phyloP scores from a whole-genome alignment of 352 stramenopile species.

The Phytophthora tubulina region DNA sequence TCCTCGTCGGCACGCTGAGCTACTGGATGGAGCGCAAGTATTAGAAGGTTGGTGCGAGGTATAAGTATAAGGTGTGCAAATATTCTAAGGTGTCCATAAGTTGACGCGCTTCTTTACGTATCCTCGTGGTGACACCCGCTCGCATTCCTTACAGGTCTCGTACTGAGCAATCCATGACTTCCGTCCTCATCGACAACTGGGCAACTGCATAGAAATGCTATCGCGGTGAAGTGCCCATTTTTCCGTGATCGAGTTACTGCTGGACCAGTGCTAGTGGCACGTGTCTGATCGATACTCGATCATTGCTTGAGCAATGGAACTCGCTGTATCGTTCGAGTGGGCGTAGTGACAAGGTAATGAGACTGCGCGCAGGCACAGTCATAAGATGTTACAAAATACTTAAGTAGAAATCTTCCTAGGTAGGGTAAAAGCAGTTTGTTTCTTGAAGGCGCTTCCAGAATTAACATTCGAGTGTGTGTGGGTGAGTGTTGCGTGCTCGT shows the following conservation, averaged over 20 bases:
- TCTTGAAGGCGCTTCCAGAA: no score
- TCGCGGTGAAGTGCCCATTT: constrained; percentile 3
- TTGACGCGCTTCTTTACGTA: constrained; percentile 12
- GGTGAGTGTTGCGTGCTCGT: no score
- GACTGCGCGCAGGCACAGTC: no score
- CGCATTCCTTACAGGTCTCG: neutral
- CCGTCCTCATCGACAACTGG: constrained; percentile 12
- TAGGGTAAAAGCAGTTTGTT: no score
- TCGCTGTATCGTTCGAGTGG: no score
- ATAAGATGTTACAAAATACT: no score
- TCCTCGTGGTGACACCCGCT: constrained; percentile 1
- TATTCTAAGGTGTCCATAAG: neutral
- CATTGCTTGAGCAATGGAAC: no score
- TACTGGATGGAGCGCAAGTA: constrained; percentile 87
- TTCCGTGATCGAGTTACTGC: neutral
- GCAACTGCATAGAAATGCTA: constrained; percentile 6
- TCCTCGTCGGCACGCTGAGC: constrained; percentile 69
- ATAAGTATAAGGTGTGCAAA: constrained; percentile 29
- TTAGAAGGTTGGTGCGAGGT: constrained; percentile 37
- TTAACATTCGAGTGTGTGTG: no score
- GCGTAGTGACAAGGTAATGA: no score
- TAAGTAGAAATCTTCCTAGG: no score
- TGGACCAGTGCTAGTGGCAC: no score
- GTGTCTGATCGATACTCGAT: no score
- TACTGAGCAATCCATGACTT: constrained; percentile 8